These are phyloP conservation scores for Monosporascus sp. DNA, from an alignment of 2,329 filamentous ascomycete species.

Conservation along the genomic window DNA sequence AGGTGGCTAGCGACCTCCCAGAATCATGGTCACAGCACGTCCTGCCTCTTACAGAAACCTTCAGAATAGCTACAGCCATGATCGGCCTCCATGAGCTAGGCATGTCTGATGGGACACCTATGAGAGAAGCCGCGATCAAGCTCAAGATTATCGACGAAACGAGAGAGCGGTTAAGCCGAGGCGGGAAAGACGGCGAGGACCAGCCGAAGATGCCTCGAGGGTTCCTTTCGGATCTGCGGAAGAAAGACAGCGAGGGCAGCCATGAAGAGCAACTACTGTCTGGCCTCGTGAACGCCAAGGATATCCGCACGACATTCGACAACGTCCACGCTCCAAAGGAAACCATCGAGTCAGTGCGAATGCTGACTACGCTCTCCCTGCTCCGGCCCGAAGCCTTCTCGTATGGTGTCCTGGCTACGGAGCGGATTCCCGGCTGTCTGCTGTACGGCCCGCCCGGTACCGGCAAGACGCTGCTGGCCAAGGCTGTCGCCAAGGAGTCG, in stretches of 20 bases:
- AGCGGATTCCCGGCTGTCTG: constrained; percentile 84
- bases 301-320: constrained; percentile 79
- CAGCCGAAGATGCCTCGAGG: constrained; percentile 13
- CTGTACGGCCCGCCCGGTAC: constrained; percentile 85
- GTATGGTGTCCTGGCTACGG: constrained; percentile 86
- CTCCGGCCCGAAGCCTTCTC: constrained; percentile 89
- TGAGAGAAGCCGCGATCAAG: constrained; percentile 11
- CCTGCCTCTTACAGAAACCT: constrained; percentile 19
- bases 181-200: constrained; percentile 31
- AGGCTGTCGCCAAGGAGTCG: constrained; percentile 63
- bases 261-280: constrained; percentile 79
- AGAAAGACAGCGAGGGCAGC: constrained; percentile 50
- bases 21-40: constrained; percentile 10
- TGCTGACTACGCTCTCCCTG: constrained; percentile 81
- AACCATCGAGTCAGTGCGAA: constrained; percentile 82
- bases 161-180: constrained; percentile 28
- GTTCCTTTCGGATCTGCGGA: constrained; percentile 22
- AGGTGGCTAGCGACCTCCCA: constrained; percentile 2
- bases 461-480: constrained; percentile 65
- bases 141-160: constrained; percentile 16
- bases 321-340: constrained; percentile 79
- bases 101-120: constrained; percentile 9
- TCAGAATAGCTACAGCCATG: constrained; percentile 23
- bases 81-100: constrained; percentile 13
- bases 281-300: constrained; percentile 74